phyloP scores from a whole-genome alignment of 805 yeast genomes.

The Candida andamanensis region DNA sequence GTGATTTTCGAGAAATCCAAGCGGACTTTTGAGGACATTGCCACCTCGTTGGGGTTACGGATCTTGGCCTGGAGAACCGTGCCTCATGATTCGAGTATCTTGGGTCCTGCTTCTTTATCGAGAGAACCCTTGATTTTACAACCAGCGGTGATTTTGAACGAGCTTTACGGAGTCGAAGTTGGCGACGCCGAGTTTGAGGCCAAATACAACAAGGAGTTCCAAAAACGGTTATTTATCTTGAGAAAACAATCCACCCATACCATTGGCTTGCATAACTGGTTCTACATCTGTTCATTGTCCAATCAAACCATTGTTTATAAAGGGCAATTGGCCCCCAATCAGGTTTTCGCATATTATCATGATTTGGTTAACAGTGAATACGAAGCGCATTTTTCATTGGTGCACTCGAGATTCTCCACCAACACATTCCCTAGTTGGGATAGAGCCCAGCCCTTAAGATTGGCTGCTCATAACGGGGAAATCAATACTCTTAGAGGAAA shows the following conservation, averaged over 20 bases:
- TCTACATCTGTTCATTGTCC: constrained; percentile 89
- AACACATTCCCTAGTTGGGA: constrained; percentile 99
- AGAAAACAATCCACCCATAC: constrained; percentile 88
- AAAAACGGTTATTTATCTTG: constrained; percentile 76
- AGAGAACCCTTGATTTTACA: constrained; percentile 90
- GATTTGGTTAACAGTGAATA: constrained; percentile 88
- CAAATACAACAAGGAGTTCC: constrained; percentile 61
- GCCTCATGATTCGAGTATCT: constrained; percentile 88
- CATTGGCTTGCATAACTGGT: constrained; percentile 95
- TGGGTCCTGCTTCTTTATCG: constrained; percentile 91
- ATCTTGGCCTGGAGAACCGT: constrained; percentile 94
- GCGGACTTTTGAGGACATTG: constrained; percentile 75
- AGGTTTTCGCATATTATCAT: constrained; percentile 90
- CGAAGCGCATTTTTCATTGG: constrained; percentile 93
- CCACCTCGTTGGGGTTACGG: constrained; percentile 65
- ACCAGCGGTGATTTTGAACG: constrained; percentile 76
- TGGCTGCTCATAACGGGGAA: constrained; percentile 99
- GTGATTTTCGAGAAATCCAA: constrained; percentile 65
- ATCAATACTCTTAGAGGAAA: constrained; percentile 95
- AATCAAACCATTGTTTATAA: constrained; percentile 90
- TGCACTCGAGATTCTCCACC: constrained; percentile 95
- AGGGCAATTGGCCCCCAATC: constrained; percentile 96
- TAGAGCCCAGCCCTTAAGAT: constrained; percentile 95
- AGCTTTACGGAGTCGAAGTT: constrained; percentile 20
- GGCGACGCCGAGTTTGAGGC: constrained; percentile 51